Conservation (phyloP, 148 eudicot genomes). For the Camellia sinensis region DNA sequence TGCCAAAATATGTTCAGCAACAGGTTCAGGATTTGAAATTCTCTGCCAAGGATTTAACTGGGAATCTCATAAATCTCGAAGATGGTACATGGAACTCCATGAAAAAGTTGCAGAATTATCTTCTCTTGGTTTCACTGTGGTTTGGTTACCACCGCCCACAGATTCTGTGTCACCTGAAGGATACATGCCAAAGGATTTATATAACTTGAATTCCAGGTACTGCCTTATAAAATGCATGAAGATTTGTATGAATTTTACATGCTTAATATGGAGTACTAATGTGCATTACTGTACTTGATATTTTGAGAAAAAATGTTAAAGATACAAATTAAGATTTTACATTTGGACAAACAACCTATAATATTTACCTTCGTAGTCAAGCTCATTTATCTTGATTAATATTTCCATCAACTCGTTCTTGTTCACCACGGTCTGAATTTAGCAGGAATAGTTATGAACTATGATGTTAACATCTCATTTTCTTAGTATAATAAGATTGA, state of each 20-base stretch:
- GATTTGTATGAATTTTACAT: not conserved
- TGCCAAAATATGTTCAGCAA: constrained; percentile 54
- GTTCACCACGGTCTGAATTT: not conserved
- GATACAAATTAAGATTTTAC: not conserved
- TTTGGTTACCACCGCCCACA: constrained; percentile 98
- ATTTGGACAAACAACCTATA: not conserved
- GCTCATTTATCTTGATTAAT: not conserved
- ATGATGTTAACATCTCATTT: not conserved
- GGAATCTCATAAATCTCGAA: constrained; percentile 96
- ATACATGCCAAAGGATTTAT: constrained; percentile 96
- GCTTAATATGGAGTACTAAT: not conserved
- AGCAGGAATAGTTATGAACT: not conserved
- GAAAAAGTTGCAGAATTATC: constrained; percentile 63
- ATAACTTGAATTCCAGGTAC: constrained; percentile 91
- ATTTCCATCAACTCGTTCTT: not conserved
- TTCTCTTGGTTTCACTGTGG: constrained; percentile 75
- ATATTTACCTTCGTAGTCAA: not conserved
- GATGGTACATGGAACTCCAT: constrained; percentile 81
- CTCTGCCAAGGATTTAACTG: constrained; percentile 96
- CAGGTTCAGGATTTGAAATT: constrained; percentile 90
- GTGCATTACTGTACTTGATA: not conserved
- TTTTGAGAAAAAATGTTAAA: not conserved
- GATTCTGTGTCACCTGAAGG: constrained; percentile 99
- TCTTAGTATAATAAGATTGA: not conserved
- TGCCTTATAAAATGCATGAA: not conserved